These are phyloP conservation scores for Calonectria honghensis DNA, from an alignment of 2,329 filamentous ascomycete genomes.

Conservation along the genomic window DNA sequence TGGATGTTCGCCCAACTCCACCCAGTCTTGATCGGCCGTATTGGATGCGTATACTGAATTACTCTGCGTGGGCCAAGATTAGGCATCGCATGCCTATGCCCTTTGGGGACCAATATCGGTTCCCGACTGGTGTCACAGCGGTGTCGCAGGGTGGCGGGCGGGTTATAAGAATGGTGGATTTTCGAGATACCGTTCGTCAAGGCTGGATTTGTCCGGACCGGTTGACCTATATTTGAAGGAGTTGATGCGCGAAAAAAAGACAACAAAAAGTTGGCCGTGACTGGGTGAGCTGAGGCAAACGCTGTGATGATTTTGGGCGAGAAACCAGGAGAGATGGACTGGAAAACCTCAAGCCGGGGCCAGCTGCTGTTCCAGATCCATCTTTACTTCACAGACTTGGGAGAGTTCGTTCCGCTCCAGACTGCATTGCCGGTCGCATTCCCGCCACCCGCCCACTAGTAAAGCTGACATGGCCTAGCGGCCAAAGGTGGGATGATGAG, in stretches of 20 bases:
- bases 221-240: neutral
- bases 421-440: conserved; percentile 8
- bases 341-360: neutral
- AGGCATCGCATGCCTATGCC: neutral
- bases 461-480: neutral
- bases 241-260: neutral
- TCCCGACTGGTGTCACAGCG: neutral
- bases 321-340: neutral
- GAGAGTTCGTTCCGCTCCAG: no score
- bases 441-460: neutral
- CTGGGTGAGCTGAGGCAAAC: no score
- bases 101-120: neutral
- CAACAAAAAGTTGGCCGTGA: neutral
- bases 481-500: neutral
- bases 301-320: neutral
- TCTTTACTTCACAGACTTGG: neutral
- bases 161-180: neutral
- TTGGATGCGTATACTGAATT: neutral
- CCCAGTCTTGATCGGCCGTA: neutral
- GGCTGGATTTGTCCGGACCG: no score
- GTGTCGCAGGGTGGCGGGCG: neutral
- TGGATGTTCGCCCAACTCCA: neutral
- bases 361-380: neutral
- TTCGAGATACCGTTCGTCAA: neutral
- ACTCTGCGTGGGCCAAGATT: no score